Evolutionary conservation across 1,284 basidiomycete species (phyloP), one percentile per base, ranked within the genome.

Genomic region (Ganoderma sinense): DNA sequence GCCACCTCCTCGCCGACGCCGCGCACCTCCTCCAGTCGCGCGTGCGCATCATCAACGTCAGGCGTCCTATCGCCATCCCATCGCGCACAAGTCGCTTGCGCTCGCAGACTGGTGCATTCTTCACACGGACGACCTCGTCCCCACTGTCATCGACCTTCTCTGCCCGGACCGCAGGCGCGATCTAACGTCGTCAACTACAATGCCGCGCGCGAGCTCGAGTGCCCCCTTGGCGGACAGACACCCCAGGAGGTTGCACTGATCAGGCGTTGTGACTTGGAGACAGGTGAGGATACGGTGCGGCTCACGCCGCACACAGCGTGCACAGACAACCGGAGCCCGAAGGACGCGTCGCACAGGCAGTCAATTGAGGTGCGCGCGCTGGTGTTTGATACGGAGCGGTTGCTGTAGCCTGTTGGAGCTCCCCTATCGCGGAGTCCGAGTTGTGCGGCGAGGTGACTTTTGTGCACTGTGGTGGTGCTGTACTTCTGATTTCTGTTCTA

Each of bases 31-130:
- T 88, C 33, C 75, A 84, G 69, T 79, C 81, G 20, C 88, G 91
- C 51, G 88, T 85, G 41, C 85, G 84, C 65, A 82, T 89, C 69
- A 84, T 89, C 81, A 89, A 89, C 75, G 81, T 88, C 69, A 88
- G 87, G 88, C 81, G 87, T 39, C 87, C 87, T 1, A 84, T 89
- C 66, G 78, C 74, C 79, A 85, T 64, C 72, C 84, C 1, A 86
- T 85, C 16, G 76, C 80, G 33, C 84, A 89, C 72, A 78, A 78
- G 69, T 88, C 88, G 0, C 83, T 89, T 59, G 85, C 85, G 0
- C 77, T 88, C 1, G 82, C 81, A 0, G 87, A 88, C 73, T 86
- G 80, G 65, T 80, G 83, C 41, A 78, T 79, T 2, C 75, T 77
- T 56, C 73, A 76, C 71, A 69, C 67, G 63, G 20, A 59, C 29